A percentile compares a stretch with the other conserved stretches of the same genome.
Conservation (phyloP, 306 rosid species). For the Biancaea sappan region DNA sequence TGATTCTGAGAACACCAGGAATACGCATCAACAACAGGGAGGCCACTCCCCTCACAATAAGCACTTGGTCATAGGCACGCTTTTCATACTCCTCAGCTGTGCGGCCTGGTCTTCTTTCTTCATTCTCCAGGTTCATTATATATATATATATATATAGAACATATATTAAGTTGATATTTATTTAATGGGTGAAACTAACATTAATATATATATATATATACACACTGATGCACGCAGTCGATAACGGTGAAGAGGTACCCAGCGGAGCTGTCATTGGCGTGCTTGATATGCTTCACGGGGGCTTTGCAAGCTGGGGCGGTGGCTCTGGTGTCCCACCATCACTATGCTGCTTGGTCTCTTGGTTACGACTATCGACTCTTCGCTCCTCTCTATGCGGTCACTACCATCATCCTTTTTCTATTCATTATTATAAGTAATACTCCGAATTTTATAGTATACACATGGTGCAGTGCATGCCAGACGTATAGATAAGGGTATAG, state of each 20-base stretch:
- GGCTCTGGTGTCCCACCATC: conserved; percentile 53
- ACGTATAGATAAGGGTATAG: too few species aligned
- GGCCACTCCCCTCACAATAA: conserved; percentile 16
- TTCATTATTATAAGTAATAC: too few species aligned
- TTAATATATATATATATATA: neutral
- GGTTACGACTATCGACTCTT: conserved; percentile 70
- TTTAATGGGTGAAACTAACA: neutral
- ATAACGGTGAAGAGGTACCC: conserved; percentile 65
- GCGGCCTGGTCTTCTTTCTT: conserved; percentile 44
- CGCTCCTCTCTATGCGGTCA: conserved; percentile 67
- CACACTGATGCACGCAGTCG: conserved; percentile 60
- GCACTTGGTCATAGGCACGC: conserved; percentile 41
- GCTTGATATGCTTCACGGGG: conserved; percentile 66
- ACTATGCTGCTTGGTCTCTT: conserved; percentile 54
- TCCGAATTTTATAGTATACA: too few species aligned
- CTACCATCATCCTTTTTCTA: neutral
- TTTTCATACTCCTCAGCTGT: conserved; percentile 30
- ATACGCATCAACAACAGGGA: neutral
- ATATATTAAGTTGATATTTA: too few species aligned
- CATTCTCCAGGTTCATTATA: conserved; percentile 41
- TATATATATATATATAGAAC: neutral
- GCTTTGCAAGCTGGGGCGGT: conserved; percentile 53
- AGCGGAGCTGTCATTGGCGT: conserved; percentile 61
- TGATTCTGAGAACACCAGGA: conserved; percentile 31
- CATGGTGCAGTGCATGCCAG: too few species aligned